Conservation (phyloP, 352 stramenopile genomes). For the Peronospora destructor region DNA sequence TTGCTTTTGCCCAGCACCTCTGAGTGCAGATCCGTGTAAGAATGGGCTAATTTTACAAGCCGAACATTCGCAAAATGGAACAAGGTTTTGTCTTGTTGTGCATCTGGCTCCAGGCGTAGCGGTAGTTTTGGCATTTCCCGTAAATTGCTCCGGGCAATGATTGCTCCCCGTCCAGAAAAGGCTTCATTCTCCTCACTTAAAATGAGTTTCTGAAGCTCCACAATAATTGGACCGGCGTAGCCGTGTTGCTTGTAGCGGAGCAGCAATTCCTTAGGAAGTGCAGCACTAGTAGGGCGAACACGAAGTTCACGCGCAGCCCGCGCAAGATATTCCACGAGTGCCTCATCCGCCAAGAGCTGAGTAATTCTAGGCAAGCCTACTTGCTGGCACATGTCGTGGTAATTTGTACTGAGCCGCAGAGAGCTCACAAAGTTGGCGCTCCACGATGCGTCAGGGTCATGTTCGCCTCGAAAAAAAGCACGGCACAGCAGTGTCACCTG, state of each 20-base stretch:
- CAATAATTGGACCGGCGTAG: constrained; percentile 35
- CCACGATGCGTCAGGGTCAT: constrained; percentile 66
- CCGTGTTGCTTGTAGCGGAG: constrained; percentile 51
- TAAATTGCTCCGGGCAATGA: constrained; percentile 44
- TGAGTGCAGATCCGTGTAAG: constrained; percentile 76
- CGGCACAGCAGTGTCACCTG: constrained; percentile 71
- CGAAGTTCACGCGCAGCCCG: constrained; percentile 48
- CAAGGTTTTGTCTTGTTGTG: constrained; percentile 21
- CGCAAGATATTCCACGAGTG: constrained; percentile 49
- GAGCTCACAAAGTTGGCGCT: constrained; percentile 78
- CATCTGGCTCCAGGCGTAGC: constrained; percentile 40
- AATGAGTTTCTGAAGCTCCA: constrained; percentile 30
- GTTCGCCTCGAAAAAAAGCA: constrained; percentile 68
- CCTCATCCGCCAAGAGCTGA: constrained; percentile 44
- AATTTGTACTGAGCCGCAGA: constrained; percentile 66
- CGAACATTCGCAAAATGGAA: constrained; percentile 65
- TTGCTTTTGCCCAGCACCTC: constrained; percentile 63
- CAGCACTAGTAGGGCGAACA: constrained; percentile 34
- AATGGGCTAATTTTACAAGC: constrained; percentile 49
- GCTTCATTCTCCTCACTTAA: constrained; percentile 1
- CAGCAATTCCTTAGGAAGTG: constrained; percentile 41
- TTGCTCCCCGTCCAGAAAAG: constrained; percentile 5
- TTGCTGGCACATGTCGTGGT: constrained; percentile 69
- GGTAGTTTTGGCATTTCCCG: constrained; percentile 46
- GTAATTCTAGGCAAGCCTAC: constrained; percentile 53